phyloP scores from a whole-genome alignment of 352 stramenopile species.

The Globisporangium alternatum region DNA sequence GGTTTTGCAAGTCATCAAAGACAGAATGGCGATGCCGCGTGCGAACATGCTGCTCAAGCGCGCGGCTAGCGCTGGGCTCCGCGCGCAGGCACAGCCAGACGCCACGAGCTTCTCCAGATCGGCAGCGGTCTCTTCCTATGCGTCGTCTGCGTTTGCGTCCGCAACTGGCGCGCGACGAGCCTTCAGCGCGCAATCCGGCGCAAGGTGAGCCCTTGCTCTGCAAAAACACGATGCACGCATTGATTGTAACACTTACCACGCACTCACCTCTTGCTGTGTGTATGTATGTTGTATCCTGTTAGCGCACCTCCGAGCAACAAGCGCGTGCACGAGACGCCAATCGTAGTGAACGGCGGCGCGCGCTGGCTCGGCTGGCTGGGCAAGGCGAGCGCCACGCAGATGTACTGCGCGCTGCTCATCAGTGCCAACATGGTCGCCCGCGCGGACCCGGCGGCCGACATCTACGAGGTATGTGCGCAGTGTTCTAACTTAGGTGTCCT shows the following conservation, averaged over 20 bases:
- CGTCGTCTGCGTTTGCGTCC: neutral
- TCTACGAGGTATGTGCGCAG: constrained; percentile 36
- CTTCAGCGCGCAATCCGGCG: constrained; percentile 6
- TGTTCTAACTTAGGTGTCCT: neutral
- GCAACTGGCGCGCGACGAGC: neutral
- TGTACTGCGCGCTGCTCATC: constrained; percentile 71
- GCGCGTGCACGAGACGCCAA: constrained; percentile 47
- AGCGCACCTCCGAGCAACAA: constrained; percentile 28
- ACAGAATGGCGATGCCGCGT: neutral
- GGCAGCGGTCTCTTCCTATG: neutral
- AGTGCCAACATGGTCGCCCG: constrained; percentile 63
- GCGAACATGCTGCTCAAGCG: constrained; percentile 3
- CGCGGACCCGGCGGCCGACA: constrained; percentile 44
- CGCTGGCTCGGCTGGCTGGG: constrained; percentile 59
- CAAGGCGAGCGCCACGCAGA: constrained; percentile 55
- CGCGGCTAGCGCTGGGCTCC: neutral
- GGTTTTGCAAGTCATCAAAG: neutral
- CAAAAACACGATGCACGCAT: neutral
- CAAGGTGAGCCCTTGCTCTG: constrained; percentile 1
- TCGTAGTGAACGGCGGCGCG: constrained; percentile 52
- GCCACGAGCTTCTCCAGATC: neutral
- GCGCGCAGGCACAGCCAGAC: neutral
- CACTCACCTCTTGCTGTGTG: neutral
- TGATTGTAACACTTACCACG: neutral
- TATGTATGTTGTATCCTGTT: neutral